A percentile compares a stretch with the other conserved stretches of the same genome.
Evolutionary conservation across 345 rosid species (phyloP).

Genomic region (Eucalyptus polybractea): DNA sequence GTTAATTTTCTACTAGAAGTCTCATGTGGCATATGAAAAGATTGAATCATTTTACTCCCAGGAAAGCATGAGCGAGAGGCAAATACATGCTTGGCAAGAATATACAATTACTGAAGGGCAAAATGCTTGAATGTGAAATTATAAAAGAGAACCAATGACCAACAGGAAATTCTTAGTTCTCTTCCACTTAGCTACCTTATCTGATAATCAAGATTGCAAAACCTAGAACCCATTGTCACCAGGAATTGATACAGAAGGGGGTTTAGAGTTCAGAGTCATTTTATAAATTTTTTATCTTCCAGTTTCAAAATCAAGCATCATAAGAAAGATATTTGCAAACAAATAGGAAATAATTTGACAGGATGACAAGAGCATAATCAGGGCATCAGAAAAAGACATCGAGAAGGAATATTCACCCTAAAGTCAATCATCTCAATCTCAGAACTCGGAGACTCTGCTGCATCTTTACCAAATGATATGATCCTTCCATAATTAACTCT

Average conservation of each 20-base stretch:
- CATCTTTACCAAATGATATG: conserved; percentile 76
- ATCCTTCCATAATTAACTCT: conserved; percentile 71
- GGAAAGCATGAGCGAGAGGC: neutral
- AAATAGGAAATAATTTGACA: neutral
- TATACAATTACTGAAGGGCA: neutral
- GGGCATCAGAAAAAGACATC: neutral
- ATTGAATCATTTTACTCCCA: neutral
- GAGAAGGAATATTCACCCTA: conserved; percentile 33
- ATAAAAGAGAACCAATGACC: neutral
- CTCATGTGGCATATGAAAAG: neutral
- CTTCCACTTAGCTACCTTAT: neutral
- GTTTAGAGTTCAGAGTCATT: neutral
- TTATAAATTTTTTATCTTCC: neutral
- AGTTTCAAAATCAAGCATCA: neutral
- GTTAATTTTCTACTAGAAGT: neutral
- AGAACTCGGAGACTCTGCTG: conserved; percentile 55
- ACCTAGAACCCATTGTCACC: neutral
- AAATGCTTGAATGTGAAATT: neutral
- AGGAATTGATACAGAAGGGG: neutral
- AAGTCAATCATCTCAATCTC: conserved; percentile 69
- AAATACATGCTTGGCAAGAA: neutral
- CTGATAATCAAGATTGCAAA: neutral
- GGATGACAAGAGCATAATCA: neutral
- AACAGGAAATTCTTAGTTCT: neutral
- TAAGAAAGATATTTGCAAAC: neutral